Conservation (phyloP, 2,329 filamentous ascomycete species). For the Fusarium sp. region DNA sequence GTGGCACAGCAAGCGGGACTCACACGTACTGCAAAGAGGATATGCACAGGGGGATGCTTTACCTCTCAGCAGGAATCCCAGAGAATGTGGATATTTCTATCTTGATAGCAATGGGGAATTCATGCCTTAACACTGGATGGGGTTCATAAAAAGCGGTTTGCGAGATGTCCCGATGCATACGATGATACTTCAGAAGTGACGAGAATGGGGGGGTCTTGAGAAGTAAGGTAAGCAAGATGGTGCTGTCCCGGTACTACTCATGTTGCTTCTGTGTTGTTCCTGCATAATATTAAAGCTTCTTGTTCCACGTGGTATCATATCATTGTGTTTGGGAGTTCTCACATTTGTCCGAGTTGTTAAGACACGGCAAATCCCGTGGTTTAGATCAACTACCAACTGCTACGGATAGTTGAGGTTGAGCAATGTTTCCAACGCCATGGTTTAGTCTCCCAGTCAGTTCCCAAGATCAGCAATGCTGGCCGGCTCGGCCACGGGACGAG, state of each 20-base stretch:
- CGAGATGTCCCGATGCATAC: conserved; percentile 6
- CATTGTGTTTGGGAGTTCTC: conserved; percentile 24
- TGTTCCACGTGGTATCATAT: conserved; percentile 41
- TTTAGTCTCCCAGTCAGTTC: conserved; percentile 33
- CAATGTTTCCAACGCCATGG: conserved; percentile 30
- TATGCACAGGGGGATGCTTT: conserved; percentile 37
- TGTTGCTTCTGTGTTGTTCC: conserved; percentile 37
- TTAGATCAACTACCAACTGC: conserved; percentile 12
- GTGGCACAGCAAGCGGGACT: conserved; percentile 29
- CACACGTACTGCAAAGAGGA: conserved; percentile 12
- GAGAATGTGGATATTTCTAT: conserved; percentile 20
- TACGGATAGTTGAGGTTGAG: conserved; percentile 3
- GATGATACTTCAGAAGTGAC: conserved; percentile 1
- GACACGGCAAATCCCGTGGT: conserved; percentile 20
- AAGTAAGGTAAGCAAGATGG: conserved; percentile 17
- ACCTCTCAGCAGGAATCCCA: conserved; percentile 18
- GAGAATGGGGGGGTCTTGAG: neutral
- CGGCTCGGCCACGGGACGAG: conserved; percentile 29
- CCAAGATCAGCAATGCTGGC: conserved; percentile 44
- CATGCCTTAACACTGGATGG: conserved; percentile 23
- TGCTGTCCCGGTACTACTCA: conserved; percentile 14
- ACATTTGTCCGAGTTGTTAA: conserved; percentile 2
- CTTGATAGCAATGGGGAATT: conserved; percentile 31
- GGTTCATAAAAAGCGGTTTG: conserved; percentile 9
- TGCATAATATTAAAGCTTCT: conserved; percentile 35